Evolutionary conservation across 208 protist species (phyloP).

Genomic region (Trypanosoma cruzi): DNA sequence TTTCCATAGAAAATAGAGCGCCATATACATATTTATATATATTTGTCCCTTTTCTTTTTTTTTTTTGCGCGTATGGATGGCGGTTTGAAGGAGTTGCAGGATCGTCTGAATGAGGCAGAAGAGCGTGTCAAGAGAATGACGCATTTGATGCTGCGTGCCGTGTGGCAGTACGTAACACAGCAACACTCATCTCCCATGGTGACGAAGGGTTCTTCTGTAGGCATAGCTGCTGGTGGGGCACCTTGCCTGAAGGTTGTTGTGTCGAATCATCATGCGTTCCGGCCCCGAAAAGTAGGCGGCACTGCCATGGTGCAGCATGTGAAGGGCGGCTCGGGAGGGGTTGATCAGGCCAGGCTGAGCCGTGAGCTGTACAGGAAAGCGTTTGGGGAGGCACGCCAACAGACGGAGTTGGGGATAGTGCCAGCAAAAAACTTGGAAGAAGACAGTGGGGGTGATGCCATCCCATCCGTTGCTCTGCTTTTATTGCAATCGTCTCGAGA

Average conservation of each 20-base stretch:
- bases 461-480: conserved; percentile 61
- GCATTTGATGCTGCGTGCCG: conserved; percentile 52
- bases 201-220: background rate
- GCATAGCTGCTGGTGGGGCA: background rate
- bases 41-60: conserved; percentile 15
- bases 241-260: background rate
- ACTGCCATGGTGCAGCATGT: background rate
- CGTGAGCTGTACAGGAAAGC: conserved; percentile 23
- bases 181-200: conserved; percentile 20
- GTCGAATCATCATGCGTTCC: background rate
- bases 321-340: background rate
- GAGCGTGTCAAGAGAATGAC: conserved; percentile 42
- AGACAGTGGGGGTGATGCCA: background rate
- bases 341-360: conserved; percentile 26
- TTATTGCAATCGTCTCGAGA: conserved; percentile 59
- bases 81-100: conserved; percentile 27
- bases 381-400: conserved; percentile 22
- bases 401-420: background rate
- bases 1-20: background rate
- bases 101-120: conserved; percentile 39
- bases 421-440: background rate
- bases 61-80: conserved; percentile 22
- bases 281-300: background rate
- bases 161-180: conserved; percentile 58
- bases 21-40: background rate